phyloP scores from a whole-genome alignment of 805 yeast genomes.

The Nakazawaea ernobii region DNA sequence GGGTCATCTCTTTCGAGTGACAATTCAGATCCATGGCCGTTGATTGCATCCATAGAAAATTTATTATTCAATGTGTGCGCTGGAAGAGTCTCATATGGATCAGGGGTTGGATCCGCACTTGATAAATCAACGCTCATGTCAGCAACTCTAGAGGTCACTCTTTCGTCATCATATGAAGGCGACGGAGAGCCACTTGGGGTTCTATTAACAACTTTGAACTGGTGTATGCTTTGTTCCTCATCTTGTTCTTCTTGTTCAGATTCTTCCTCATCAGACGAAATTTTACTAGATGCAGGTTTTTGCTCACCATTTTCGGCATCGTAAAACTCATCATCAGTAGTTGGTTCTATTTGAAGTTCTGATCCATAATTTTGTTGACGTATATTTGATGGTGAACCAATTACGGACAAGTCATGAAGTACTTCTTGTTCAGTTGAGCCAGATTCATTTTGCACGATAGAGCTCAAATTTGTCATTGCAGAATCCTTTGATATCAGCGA shows the following conservation, averaged over 20 bases:
- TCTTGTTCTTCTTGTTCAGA: neutral
- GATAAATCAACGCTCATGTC: neutral
- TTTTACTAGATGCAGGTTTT: neutral
- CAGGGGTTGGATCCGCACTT: slow-evolving; percentile 2
- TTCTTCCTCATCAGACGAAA: neutral
- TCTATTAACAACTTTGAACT: slow-evolving; percentile 12
- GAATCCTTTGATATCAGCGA: neutral
- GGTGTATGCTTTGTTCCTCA: slow-evolving; percentile 9
- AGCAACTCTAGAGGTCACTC: neutral
- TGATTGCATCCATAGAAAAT: slow-evolving; percentile 7
- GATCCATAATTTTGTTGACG: neutral
- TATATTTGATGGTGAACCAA: neutral
- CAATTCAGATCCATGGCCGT: slow-evolving; percentile 3
- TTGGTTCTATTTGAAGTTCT: neutral
- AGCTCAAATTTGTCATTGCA: slow-evolving; percentile 1
- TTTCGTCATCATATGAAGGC: neutral
- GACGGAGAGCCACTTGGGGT: neutral
- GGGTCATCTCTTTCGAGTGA: neutral
- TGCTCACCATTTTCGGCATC: slow-evolving; percentile 6
- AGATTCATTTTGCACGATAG: slow-evolving; percentile 1
- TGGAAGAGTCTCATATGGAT: neutral
- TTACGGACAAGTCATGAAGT: neutral
- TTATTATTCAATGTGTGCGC: neutral
- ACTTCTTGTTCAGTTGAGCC: neutral
- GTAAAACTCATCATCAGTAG: slow-evolving; percentile 10